phyloP scores from a whole-genome alignment of 2,329 filamentous ascomycete species.

The Didymella exigua region DNA sequence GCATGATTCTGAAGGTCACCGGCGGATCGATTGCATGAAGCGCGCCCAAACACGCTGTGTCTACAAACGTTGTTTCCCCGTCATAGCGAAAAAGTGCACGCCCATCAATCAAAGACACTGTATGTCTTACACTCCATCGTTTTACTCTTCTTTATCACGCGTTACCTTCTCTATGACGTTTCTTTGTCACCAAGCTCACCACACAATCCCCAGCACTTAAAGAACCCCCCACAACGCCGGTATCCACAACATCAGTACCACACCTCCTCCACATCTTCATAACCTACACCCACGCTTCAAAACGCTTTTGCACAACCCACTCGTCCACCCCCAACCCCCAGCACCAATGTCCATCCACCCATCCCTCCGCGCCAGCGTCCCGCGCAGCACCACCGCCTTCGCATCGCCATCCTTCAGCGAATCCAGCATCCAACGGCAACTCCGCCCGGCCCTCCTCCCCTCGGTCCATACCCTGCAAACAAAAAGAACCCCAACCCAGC shows the following conservation, averaged over 20 bases:
- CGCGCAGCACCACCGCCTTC: not conserved
- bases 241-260: not conserved
- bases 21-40: constrained; percentile 42
- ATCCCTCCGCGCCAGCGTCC: not conserved
- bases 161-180: not conserved
- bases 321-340: not conserved
- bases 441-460: not conserved
- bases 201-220: not conserved
- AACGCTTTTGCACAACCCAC: not conserved
- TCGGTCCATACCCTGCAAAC: not conserved
- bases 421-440: not conserved
- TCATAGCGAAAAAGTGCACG: no score
- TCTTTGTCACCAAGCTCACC: not conserved
- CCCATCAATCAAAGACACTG: no score
- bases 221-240: not conserved
- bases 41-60: no score
- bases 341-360: not conserved
- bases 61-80: no score
- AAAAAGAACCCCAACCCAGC: no score
- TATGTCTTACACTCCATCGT: not conserved
- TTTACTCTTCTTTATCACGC: not conserved
- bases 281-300: no score
- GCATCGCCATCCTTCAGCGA: not conserved
- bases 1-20: constrained; percentile 46
- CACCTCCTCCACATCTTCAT: no score